Conservation (phyloP, 495 filamentous ascomycete species). For the Penicillium egyptiacum region DNA sequence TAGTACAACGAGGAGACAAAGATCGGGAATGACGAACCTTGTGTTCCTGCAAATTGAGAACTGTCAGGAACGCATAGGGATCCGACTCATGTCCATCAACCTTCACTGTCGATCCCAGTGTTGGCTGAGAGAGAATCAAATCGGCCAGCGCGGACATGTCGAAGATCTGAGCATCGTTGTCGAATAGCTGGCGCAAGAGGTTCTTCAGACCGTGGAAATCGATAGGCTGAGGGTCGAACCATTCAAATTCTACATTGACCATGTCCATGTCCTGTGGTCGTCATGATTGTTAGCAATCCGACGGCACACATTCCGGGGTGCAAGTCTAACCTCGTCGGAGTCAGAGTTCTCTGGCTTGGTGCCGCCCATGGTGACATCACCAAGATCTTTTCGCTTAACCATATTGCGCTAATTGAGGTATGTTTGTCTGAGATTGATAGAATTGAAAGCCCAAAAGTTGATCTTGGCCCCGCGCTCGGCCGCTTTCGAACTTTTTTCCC, state of each 20-base stretch:
- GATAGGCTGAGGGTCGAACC: slow-evolving; percentile 90
- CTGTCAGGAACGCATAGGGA: slow-evolving; percentile 90
- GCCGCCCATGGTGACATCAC: slow-evolving; percentile 47
- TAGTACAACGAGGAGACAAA: slow-evolving; percentile 2
- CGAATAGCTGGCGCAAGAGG: slow-evolving; percentile 90
- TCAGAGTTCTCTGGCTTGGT: slow-evolving; percentile 34
- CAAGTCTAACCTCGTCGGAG: slow-evolving; percentile 43
- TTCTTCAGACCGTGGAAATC: slow-evolving; percentile 96
- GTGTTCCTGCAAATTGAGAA: slow-evolving; percentile 82
- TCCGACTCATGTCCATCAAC: slow-evolving; percentile 91
- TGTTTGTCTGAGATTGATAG: slow-evolving; percentile 4
- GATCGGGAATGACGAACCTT: slow-evolving; percentile 37
- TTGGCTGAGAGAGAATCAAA: slow-evolving; percentile 83
- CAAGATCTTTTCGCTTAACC: slow-evolving; percentile 51
- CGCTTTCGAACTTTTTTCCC: slow-evolving; percentile 34
- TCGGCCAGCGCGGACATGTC: slow-evolving; percentile 84
- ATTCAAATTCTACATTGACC: slow-evolving; percentile 96
- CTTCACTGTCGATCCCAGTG: slow-evolving; percentile 92
- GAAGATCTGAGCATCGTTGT: slow-evolving; percentile 79
- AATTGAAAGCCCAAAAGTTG: slow-evolving; percentile 21
- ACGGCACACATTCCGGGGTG: neutral
- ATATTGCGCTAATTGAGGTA: slow-evolving; percentile 33
- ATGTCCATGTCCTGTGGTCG: slow-evolving; percentile 72
- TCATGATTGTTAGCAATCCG: neutral
- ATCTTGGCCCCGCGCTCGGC: slow-evolving; percentile 24